Percentiles rank a stretch among this genome's conserved stretches.
Conservation (phyloP, 352 stramenopile species). For the Globisporangium splendens region DNA sequence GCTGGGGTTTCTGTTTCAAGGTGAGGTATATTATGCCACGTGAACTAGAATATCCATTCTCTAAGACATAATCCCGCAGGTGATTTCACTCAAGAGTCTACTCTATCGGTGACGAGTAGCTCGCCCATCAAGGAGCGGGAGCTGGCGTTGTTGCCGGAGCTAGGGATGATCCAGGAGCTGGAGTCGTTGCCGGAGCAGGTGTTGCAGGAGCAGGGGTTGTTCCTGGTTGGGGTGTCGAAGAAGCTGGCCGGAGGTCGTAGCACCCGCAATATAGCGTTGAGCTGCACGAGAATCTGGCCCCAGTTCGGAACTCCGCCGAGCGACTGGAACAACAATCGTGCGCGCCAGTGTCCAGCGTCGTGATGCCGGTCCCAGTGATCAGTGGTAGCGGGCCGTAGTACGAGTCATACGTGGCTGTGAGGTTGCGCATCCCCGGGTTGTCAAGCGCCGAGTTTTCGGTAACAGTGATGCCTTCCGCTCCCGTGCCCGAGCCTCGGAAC, state of each 20-base stretch:
- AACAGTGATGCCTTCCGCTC: not conserved
- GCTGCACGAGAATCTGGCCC: not conserved
- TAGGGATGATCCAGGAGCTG: too few relatives aligned
- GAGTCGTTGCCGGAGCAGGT: not conserved
- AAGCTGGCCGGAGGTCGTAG: not conserved
- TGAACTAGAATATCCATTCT: not conserved
- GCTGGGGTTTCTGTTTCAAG: too few relatives aligned
- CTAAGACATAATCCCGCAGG: not conserved
- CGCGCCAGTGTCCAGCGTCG: not conserved
- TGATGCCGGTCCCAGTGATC: not conserved
- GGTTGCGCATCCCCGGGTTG: not conserved
- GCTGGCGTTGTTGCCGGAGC: too few relatives aligned
- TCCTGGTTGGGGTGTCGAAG: not conserved
- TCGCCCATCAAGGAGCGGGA: too few relatives aligned
- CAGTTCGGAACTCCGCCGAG: conserved; percentile 7
- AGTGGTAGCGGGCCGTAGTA: conserved; percentile 7
- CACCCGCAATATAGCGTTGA: not conserved
- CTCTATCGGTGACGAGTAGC: too few relatives aligned
- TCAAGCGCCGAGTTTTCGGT: not conserved
- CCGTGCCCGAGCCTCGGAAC: not conserved
- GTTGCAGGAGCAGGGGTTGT: not conserved
- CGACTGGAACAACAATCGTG: conserved; percentile 12
- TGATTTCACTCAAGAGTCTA: too few relatives aligned
- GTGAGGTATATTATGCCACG: too few relatives aligned
- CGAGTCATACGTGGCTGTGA: not conserved